Percentiles rank a stretch among this genome's conserved stretches.
phyloP scores from a whole-genome alignment of 768 basidiomycete genomes.

The Ramaria rubella region DNA sequence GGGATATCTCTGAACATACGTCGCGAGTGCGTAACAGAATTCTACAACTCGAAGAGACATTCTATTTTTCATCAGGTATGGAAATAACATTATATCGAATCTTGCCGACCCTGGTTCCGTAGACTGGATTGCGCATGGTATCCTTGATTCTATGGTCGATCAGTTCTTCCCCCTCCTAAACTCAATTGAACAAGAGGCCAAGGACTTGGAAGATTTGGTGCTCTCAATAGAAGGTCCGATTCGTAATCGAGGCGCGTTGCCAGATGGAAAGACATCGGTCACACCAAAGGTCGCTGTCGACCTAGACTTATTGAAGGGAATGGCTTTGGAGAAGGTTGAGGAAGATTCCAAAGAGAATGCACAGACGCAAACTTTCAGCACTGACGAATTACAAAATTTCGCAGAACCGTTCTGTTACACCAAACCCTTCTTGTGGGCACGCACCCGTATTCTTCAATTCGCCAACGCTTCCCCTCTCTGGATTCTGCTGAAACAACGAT shows the following conservation, averaged over 20 bases:
- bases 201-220: constrained; percentile 68
- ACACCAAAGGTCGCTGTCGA: background rate
- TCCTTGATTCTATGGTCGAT: constrained; percentile 91
- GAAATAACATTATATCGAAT: background rate
- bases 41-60: constrained; percentile 50
- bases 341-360: no score
- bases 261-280: background rate
- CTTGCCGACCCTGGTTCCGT: background rate
- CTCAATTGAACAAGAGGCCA: constrained; percentile 74
- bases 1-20: constrained; percentile 82
- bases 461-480: background rate
- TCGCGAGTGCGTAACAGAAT: constrained; percentile 70
- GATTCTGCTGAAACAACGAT: background rate
- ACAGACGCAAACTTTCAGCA: no score
- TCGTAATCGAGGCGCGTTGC: background rate
- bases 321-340: no score
- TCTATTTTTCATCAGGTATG: constrained; percentile 69
- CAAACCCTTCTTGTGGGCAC: no score
- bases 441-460: no score
- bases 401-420: no score
- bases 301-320: no score
- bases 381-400: no score
- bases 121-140: constrained; percentile 94
- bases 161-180: constrained; percentile 83
- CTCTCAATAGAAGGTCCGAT: constrained; percentile 10